phyloP scores from a whole-genome alignment of 2,329 filamentous ascomycete species.

The Diplodia seriata region DNA sequence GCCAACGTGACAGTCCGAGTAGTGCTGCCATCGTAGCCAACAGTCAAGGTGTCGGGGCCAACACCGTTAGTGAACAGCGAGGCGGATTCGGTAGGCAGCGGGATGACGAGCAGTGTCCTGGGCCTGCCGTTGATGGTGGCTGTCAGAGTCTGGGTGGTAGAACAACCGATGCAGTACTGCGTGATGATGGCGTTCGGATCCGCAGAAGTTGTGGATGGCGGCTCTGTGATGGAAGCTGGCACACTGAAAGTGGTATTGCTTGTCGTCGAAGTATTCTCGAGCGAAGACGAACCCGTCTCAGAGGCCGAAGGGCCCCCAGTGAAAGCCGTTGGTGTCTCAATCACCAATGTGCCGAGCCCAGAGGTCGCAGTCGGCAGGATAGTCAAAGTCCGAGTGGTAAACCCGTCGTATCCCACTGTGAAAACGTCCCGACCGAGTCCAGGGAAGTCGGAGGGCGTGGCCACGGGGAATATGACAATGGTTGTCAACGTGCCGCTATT shows the following conservation, averaged over 20 bases:
- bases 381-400: neutral
- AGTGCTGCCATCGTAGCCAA: neutral
- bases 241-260: too few species aligned
- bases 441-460: neutral
- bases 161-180: slow-evolving; percentile 1
- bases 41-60: slow-evolving; percentile 2
- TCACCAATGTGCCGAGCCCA: neutral
- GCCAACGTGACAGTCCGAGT: neutral
- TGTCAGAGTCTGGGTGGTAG: neutral
- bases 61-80: neutral
- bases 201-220: neutral
- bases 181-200: neutral
- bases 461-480: neutral
- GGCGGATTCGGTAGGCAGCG: neutral
- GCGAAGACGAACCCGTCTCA: too few species aligned
- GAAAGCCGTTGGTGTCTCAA: neutral
- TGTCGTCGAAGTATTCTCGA: too few species aligned
- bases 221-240: neutral
- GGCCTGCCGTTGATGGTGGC: neutral
- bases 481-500: neutral
- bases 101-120: neutral
- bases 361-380: neutral
- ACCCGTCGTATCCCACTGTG: neutral
- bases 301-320: too few species aligned
- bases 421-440: neutral